Base-by-base conservation (phyloP, 2,329 filamentous ascomycete genomes). In the Fusarium lateritium region DNA sequence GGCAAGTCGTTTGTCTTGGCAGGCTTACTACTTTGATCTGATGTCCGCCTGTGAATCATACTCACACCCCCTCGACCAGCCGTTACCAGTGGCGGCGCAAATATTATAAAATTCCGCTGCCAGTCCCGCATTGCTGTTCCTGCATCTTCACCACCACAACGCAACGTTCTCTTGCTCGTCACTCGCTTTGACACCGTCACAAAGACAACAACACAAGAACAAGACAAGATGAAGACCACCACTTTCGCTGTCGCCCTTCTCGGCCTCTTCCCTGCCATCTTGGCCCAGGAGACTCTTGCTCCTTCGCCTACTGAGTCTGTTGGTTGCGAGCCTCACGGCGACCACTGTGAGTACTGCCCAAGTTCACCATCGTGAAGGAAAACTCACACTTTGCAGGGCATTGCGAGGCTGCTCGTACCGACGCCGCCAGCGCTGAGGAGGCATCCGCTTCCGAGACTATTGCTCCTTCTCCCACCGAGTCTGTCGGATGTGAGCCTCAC, bases 301-400 rank as follows among this genome's bases (percentile, higher is more conserved):
- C 66, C 72, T 7, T 74, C 72, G 9, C 72, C 72, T 15, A 73
- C 72, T 44, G 72, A 73, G 67, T 74, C 72, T 2, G 55, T 64
- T 14, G 72, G 72, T 10, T 74, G 72, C 11, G 69, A 71, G 8
- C 57, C 69, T 40, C 71, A 74, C 15, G 71, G 71, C 1, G 72
- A 72, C 44, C 72, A 74, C 62, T 73, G 62, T 65, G 49, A 7
- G 40, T 57, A 43, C 7, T 17, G 11, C 13, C 4, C 4, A 31
- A 31, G 28, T 4, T 22, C 8, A 3, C 2, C 2, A 17, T 34
- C 9, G 17, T 2, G 14, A n/a, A 21, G 17, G 13, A 6, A 26
- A 53, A n/a, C 22, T 56, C 5, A 34, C 24, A n/a, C 19, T 1
- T 38, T 2, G 31, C 17, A 69, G 64, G 67, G 67, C 72, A 73